phyloP scores from a whole-genome alignment of 768 basidiomycete species.

The Podaxis sp. region DNA sequence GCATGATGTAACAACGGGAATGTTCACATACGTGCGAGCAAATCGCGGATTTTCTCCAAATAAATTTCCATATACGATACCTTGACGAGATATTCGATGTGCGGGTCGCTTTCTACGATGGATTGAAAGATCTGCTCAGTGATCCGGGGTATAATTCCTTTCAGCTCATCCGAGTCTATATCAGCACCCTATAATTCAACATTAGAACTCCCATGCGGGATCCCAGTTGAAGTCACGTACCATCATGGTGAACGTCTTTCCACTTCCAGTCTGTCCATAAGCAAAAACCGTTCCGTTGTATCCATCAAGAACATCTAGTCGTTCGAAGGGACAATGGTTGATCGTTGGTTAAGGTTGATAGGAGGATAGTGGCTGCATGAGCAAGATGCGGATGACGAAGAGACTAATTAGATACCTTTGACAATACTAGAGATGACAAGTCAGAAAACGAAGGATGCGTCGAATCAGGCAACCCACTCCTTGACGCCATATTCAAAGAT shows the following conservation, averaged over 20 bases:
- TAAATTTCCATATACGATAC: slow-evolving; percentile 99
- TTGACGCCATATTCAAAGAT: slow-evolving; percentile 99
- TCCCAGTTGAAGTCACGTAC: slow-evolving; percentile 33
- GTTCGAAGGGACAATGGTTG: neutral
- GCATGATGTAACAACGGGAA: neutral
- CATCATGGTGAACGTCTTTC: slow-evolving; percentile 99
- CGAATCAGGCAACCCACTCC: slow-evolving; percentile 57
- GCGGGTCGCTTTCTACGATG: slow-evolving; percentile 92
- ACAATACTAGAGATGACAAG: slow-evolving; percentile 62
- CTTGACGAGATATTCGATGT: slow-evolving; percentile 97
- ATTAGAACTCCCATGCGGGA: neutral
- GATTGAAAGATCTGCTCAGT: slow-evolving; percentile 99
- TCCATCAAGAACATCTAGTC: slow-evolving; percentile 91
- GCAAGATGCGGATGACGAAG: neutral
- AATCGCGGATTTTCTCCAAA: slow-evolving; percentile 91
- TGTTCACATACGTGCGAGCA: slow-evolving; percentile 81
- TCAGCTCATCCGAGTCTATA: slow-evolving; percentile 90
- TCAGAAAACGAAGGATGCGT: slow-evolving; percentile 14
- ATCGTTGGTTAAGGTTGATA: neutral
- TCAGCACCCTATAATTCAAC: slow-evolving; percentile 75
- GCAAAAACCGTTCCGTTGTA: slow-evolving; percentile 97
- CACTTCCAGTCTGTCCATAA: slow-evolving; percentile 85
- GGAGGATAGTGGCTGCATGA: neutral
- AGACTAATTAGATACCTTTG: slow-evolving; percentile 54
- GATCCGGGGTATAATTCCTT: slow-evolving; percentile 96